phyloP scores from a whole-genome alignment of 2,329 filamentous ascomycete genomes.

The Nothophaeocryptopus gaeumannii region DNA sequence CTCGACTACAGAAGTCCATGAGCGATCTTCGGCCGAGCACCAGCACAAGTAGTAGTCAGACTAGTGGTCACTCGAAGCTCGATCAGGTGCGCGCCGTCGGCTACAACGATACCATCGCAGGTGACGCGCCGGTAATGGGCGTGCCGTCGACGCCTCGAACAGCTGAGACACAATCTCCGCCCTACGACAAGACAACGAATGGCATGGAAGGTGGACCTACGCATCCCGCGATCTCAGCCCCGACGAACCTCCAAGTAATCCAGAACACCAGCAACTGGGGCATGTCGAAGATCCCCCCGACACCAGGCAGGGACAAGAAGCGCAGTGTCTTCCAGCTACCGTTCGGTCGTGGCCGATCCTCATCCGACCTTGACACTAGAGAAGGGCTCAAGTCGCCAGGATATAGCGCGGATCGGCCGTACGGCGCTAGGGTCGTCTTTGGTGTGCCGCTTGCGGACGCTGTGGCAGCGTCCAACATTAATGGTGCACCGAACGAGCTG shows the following conservation, averaged over 20 bases:
- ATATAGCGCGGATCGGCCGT: conserved; percentile 25
- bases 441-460: conserved; percentile 83
- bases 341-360: conserved; percentile 65
- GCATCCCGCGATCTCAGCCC: conserved; percentile 67
- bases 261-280: conserved; percentile 82
- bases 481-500: conserved; percentile 69
- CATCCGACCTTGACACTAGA: conserved; percentile 57
- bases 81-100: conserved; percentile 41
- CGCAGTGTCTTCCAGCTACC: conserved; percentile 56
- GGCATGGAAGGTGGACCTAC: conserved; percentile 26
- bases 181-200: conserved; percentile 37
- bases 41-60: conserved; percentile 3
- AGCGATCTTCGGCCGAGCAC: conserved; percentile 31
- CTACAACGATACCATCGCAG: conserved; percentile 57
- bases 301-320: conserved; percentile 71
- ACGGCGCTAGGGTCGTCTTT: conserved; percentile 60
- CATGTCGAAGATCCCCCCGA: conserved; percentile 59
- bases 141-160: conserved; percentile 25
- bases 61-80: conserved; percentile 9
- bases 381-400: conserved; percentile 26
- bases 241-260: conserved; percentile 80
- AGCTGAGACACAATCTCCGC: conserved; percentile 34
- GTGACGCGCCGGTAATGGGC: conserved; percentile 56
- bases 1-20: conserved; percentile 38
- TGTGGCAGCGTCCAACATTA: conserved; percentile 73